phyloP scores from a whole-genome alignment of 352 stramenopile genomes.

The Phytophthora gonapodyides region DNA sequence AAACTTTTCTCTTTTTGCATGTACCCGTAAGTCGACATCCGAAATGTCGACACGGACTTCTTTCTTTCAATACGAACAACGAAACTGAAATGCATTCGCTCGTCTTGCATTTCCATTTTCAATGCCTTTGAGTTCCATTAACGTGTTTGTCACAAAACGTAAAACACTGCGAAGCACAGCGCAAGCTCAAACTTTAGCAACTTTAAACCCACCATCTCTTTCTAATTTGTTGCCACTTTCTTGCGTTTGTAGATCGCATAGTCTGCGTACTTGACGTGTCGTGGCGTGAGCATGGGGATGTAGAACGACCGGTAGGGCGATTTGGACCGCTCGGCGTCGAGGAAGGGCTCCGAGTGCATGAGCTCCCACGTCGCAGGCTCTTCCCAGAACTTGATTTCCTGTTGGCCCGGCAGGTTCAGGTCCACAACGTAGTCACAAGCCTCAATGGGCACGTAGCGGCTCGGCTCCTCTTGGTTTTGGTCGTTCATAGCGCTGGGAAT shows the following conservation, averaged over 20 bases:
- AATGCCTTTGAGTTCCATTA: no score
- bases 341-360: conserved; percentile 58
- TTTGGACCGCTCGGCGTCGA: conserved; percentile 62
- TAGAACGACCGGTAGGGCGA: conserved; percentile 81
- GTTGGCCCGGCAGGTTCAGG: conserved; percentile 62
- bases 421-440: conserved; percentile 93
- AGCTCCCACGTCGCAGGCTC: conserved; percentile 53
- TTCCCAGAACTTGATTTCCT: conserved; percentile 75
- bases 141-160: no score
- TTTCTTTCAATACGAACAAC: no score
- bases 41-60: not conserved
- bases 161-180: no score
- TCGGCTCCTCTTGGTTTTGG: conserved; percentile 90
- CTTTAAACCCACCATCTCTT: not conserved
- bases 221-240: conserved; percentile 18
- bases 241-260: conserved; percentile 78
- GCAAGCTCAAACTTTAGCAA: no score
- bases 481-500: conserved; percentile 93
- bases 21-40: not conserved
- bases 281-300: conserved; percentile 66
- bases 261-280: conserved; percentile 54
- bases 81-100: no score
- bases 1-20: conserved; percentile 38
- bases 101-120: no score
- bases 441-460: conserved; percentile 79